A percentile compares a stretch with the other conserved stretches of the same genome.
phyloP scores from a whole-genome alignment of 2,329 filamentous ascomycete genomes.

The Aspergillus aculeatus region DNA sequence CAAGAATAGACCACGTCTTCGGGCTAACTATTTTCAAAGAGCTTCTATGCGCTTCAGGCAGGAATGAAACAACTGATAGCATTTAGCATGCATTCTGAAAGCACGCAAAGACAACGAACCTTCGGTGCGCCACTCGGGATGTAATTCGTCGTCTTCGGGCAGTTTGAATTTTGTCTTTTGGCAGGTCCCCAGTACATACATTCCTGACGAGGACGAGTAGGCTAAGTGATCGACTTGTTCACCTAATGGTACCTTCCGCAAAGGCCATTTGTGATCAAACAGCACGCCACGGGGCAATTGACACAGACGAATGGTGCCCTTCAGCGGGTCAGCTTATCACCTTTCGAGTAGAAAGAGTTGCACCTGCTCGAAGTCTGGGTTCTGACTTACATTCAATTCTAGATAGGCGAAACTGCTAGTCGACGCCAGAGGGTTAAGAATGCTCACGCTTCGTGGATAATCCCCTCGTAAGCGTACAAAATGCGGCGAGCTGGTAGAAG shows the following conservation, averaged over 20 bases:
- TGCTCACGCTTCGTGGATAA: constrained; percentile 68
- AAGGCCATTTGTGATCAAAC: constrained; percentile 73
- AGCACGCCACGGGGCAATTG: constrained; percentile 67
- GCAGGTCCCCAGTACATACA: constrained; percentile 75
- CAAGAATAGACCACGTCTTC: constrained; percentile 73
- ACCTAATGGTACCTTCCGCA: constrained; percentile 68
- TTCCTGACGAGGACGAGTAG: constrained; percentile 71
- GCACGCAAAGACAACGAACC: constrained; percentile 38
- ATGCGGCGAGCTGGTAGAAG: constrained; percentile 71
- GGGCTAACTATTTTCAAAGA: constrained; percentile 77
- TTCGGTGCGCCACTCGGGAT: constrained; percentile 76
- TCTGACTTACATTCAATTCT: constrained; percentile 53
- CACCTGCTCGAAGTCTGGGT: neutral
- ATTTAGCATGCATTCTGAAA: constrained; percentile 13
- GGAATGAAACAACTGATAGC: constrained; percentile 50
- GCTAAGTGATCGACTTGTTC: constrained; percentile 70
- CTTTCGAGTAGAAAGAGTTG: neutral
- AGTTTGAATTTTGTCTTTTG: constrained; percentile 71
- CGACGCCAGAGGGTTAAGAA: constrained; percentile 68
- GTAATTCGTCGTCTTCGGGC: constrained; percentile 80
- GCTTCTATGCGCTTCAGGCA: constrained; percentile 69
- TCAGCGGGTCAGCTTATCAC: constrained; percentile 13
- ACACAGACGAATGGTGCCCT: constrained; percentile 71
- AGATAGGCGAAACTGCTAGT: constrained; percentile 81
- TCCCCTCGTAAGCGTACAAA: constrained; percentile 70